Evolutionary conservation across 768 basidiomycete genomes (phyloP).

Genomic region (Termitomyces sp.): DNA sequence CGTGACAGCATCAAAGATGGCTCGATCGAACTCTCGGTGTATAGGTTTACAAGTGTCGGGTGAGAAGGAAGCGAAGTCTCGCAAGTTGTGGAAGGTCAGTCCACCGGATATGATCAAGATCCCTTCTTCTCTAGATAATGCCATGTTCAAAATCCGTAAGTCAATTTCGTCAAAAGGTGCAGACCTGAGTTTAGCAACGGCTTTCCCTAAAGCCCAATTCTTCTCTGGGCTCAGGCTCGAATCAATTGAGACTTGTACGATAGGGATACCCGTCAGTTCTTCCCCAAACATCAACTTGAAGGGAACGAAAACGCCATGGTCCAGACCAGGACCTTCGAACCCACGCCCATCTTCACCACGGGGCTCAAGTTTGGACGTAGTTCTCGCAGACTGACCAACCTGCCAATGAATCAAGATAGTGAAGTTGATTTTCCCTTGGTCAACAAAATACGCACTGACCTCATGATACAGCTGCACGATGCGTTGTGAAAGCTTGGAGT

Average conservation of each 20-base stretch:
- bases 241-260: slow-evolving; percentile 71
- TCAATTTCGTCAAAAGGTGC: slow-evolving; percentile 13
- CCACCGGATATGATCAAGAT: slow-evolving; percentile 73
- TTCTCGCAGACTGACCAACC: slow-evolving; percentile 54
- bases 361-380: slow-evolving; percentile 44
- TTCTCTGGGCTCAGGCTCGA: slow-evolving; percentile 52
- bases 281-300: slow-evolving; percentile 79
- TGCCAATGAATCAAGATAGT: background rate
- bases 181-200: slow-evolving; percentile 56
- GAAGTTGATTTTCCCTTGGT: background rate
- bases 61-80: slow-evolving; percentile 47
- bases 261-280: slow-evolving; percentile 56
- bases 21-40: slow-evolving; percentile 56
- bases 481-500: slow-evolving; percentile 50
- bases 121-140: slow-evolving; percentile 51
- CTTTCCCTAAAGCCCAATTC: slow-evolving; percentile 66
- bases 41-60: slow-evolving; percentile 44
- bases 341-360: slow-evolving; percentile 69
- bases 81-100: slow-evolving; percentile 63
- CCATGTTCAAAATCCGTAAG: background rate
- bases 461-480: slow-evolving; percentile 60
- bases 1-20: slow-evolving; percentile 54
- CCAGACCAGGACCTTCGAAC: slow-evolving; percentile 61
- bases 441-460: slow-evolving; percentile 25
- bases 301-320: slow-evolving; percentile 81